Conservation (phyloP, 2,329 filamentous ascomycete genomes). For the Ophiobolus disseminans region DNA sequence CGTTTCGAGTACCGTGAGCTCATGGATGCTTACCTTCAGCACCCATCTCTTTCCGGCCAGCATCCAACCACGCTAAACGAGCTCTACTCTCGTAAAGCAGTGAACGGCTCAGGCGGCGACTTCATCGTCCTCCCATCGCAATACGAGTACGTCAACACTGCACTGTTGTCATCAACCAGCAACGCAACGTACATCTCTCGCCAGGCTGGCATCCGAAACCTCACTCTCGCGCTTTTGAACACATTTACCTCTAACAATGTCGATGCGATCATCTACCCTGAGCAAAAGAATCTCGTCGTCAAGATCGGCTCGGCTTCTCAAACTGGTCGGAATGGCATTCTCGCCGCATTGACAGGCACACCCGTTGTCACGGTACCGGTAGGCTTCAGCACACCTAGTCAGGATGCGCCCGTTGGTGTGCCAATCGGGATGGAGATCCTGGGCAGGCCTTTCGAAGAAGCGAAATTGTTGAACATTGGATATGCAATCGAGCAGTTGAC, state of each 20-base stretch:
- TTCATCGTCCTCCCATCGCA: slow-evolving; percentile 68
- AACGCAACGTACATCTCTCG: slow-evolving; percentile 59
- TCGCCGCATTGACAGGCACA: slow-evolving; percentile 61
- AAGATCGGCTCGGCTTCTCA: slow-evolving; percentile 64
- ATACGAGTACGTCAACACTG: slow-evolving; percentile 62
- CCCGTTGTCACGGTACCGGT: slow-evolving; percentile 63
- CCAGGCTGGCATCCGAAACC: slow-evolving; percentile 58
- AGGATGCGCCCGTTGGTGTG: slow-evolving; percentile 62
- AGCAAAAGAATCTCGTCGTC: slow-evolving; percentile 70
- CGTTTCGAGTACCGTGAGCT: slow-evolving; percentile 65
- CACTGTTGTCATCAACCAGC: slow-evolving; percentile 59
- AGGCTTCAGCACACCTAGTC: slow-evolving; percentile 59
- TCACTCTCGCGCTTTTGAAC: slow-evolving; percentile 59
- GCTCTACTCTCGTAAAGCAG: slow-evolving; percentile 54
- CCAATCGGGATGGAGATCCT: slow-evolving; percentile 71
- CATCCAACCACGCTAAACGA: slow-evolving; percentile 57
- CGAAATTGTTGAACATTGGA: slow-evolving; percentile 62
- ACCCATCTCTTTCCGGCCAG: slow-evolving; percentile 50
- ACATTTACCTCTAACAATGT: slow-evolving; percentile 60
- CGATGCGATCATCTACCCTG: slow-evolving; percentile 68
- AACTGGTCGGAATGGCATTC: slow-evolving; percentile 65
- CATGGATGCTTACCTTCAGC: slow-evolving; percentile 63
- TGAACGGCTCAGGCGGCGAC: slow-evolving; percentile 47
- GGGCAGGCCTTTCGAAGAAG: slow-evolving; percentile 63
- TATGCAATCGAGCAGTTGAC: slow-evolving; percentile 57